A percentile compares a stretch with the other conserved stretches of the same genome.
These are phyloP conservation scores for Breynia disticha DNA, from an alignment of 441 rosid genomes.

Conservation along the genomic window DNA sequence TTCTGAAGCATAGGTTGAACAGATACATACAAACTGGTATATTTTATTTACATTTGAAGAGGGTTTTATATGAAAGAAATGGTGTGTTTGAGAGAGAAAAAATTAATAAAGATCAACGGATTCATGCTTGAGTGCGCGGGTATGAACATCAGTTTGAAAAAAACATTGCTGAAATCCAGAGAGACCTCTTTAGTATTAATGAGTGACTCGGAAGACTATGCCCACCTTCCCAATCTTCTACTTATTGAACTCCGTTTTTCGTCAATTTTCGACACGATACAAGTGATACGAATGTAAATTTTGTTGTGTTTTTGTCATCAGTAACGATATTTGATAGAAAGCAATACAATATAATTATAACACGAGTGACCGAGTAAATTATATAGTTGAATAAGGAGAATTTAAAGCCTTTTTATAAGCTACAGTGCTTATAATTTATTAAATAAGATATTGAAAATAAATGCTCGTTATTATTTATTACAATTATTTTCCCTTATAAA, in stretches of 20 bases:
- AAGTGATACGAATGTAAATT: too few species aligned
- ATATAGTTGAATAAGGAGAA: too few species aligned
- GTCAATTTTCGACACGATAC: not conserved
- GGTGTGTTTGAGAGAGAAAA: not conserved
- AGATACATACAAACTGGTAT: too few species aligned
- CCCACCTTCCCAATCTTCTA: not conserved
- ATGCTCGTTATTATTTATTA: not conserved
- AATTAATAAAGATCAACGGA: constrained; percentile 42
- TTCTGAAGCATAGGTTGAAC: too few species aligned
- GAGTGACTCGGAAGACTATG: not conserved
- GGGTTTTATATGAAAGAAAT: not conserved
- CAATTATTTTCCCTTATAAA: not conserved
- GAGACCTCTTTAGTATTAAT: not conserved
- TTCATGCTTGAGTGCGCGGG: constrained; percentile 71
- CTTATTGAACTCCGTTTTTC: too few species aligned
- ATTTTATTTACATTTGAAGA: not conserved
- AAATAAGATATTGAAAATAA: not conserved
- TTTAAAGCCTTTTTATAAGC: too few species aligned
- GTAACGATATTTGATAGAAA: too few species aligned
- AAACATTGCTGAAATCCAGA: constrained; percentile 60
- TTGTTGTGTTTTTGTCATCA: too few species aligned
- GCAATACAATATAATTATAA: too few species aligned
- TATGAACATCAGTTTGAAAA: constrained; percentile 52
- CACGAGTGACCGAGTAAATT: too few species aligned
- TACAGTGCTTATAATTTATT: too few species aligned